Conservation (phyloP, 176 grass and related monocot species). For the Stipa capillata region DNA sequence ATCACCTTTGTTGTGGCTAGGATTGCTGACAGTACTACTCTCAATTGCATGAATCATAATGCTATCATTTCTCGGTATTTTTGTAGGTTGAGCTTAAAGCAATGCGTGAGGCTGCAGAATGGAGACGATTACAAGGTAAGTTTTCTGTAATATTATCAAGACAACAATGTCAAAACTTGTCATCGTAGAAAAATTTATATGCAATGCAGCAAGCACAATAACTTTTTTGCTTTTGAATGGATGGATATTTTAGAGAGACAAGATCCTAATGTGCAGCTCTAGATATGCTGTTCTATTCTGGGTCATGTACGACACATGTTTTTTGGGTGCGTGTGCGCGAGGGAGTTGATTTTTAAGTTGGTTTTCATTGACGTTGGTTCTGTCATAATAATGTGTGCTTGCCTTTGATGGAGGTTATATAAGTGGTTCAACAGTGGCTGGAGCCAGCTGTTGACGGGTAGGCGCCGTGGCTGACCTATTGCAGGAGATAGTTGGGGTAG, state of each 20-base stretch:
- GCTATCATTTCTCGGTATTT: neutral
- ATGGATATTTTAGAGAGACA: neutral
- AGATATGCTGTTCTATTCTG: neutral
- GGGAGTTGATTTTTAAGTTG: neutral
- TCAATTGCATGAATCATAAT: neutral
- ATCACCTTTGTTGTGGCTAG: neutral
- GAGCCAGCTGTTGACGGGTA: too few relatives aligned
- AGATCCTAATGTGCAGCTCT: neutral
- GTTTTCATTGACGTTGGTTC: neutral
- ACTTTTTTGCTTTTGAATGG: neutral
- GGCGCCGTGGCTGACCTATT: too few relatives aligned
- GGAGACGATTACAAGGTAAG: conserved; percentile 83
- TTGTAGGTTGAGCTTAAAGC: conserved; percentile 73
- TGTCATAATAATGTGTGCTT: too few relatives aligned
- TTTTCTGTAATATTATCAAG: neutral
- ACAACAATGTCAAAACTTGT: neutral
- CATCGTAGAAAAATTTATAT: neutral
- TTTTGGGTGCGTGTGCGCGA: neutral
- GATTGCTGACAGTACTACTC: neutral
- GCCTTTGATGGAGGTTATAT: too few relatives aligned
- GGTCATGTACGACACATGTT: neutral
- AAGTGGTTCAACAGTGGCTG: too few relatives aligned
- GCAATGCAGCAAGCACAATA: neutral
- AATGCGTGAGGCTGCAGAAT: conserved; percentile 86
- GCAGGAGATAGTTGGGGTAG: too few relatives aligned